phyloP scores from a whole-genome alignment of 257 asterid genomes.

The Linaria vulgaris region DNA sequence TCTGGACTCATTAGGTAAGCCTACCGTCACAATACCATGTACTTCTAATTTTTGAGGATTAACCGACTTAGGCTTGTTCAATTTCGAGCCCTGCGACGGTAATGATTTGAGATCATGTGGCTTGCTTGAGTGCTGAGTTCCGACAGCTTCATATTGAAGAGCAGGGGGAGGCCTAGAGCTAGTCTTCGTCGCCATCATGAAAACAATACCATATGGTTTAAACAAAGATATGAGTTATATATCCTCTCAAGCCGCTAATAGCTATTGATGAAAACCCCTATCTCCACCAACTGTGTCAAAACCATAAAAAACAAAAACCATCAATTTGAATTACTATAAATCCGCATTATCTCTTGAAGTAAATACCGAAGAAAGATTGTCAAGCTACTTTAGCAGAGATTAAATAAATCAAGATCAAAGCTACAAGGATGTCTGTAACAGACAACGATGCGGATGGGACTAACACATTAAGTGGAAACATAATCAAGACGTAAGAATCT shows the following conservation, averaged over 20 bases:
- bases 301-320: conserved; percentile 19
- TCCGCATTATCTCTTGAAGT: conserved; percentile 13
- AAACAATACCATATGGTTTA: conserved; percentile 19
- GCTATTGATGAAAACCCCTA: conserved; percentile 6
- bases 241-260: conserved; percentile 2
- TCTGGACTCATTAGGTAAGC: conserved; percentile 23
- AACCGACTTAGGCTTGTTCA: conserved; percentile 36
- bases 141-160: conserved; percentile 35
- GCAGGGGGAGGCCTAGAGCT: conserved; percentile 39
- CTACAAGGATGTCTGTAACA: background rate
- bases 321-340: conserved; percentile 13
- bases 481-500: background rate
- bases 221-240: conserved; percentile 15
- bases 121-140: conserved; percentile 32
- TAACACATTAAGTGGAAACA: background rate
- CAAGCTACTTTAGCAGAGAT: background rate
- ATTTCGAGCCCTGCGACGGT: conserved; percentile 39
- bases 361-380: background rate
- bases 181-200: conserved; percentile 64
- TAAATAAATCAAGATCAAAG: background rate
- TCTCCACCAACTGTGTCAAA: conserved; percentile 12
- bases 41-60: conserved; percentile 37
- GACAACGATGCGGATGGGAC: background rate
- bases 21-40: conserved; percentile 22
- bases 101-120: conserved; percentile 39